Base-by-base conservation (phyloP, 2,329 filamentous ascomycete species). In the Monosporascus sp. region DNA sequence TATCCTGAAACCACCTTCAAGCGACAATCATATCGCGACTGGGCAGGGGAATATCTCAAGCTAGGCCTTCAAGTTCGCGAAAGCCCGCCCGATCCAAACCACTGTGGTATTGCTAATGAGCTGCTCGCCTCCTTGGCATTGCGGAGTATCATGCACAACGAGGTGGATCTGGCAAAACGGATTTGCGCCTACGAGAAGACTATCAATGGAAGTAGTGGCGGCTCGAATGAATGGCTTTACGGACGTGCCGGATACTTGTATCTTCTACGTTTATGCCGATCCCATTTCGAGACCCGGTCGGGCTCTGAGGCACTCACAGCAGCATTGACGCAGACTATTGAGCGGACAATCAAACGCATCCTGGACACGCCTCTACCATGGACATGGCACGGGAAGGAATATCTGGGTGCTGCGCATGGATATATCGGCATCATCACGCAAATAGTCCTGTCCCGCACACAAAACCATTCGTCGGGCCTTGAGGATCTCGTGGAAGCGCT, bases 381-480 rank as follows among this genome's bases (percentile, higher is more conserved):
- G 87, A 78, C 76, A 57, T 89, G 83, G 81, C 79, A 82, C 55
- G 80, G 78, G 15, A 82, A 81, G 59, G 65, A 71, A 18, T 88
- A 87, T 62, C 72, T 87, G 37, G 87, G 87, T 1, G 82, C 86
- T 5, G 81, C 79, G 0, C 85, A 90, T 63, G 87, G 87, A 7
- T 78, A 81, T 14, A 80, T 89, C 26, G 85, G 87, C 5, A 88
- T 88, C 65, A 77, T 90, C 52, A 84, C 81, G n/a, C 87, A 90
- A 66, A 72, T 89, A 15, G 77, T 88, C 2, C 72, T 80, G 22
- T 82, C 83, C 2, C 76, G 78, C 52, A 26, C 11, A 2, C 22
- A 28, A 17, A 46, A 31, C 22, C 43, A 46, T 24, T 7, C 43
- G 14, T 15, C 22, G 14, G 43, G 22, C 17, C 69, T 89, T 3